These are phyloP conservation scores for Chaetomium tenue DNA, from an alignment of 495 filamentous ascomycete genomes.

Conservation along the genomic window DNA sequence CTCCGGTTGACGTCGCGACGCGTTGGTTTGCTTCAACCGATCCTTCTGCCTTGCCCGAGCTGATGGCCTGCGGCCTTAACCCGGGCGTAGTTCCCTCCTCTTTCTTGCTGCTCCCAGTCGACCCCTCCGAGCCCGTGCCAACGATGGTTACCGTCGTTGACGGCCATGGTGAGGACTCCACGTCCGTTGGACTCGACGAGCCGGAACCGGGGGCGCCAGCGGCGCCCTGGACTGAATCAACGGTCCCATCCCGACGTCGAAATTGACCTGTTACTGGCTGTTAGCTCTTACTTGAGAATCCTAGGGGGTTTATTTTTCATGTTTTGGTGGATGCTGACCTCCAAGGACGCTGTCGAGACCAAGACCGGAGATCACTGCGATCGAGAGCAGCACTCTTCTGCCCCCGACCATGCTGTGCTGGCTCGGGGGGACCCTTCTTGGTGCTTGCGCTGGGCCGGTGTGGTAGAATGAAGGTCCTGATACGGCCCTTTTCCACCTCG, in stretches of 20 bases:
- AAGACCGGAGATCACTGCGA: slow-evolving; percentile 33
- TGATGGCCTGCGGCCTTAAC: neutral
- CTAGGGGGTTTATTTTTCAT: neutral
- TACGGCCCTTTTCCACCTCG: slow-evolving; percentile 18
- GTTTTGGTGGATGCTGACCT: slow-evolving; percentile 26
- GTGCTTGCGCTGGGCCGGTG: slow-evolving; percentile 14
- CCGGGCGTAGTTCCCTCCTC: neutral
- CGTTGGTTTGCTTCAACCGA: slow-evolving; percentile 2
- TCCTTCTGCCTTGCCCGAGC: neutral
- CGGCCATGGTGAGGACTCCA: neutral
- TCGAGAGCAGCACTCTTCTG: slow-evolving; percentile 32
- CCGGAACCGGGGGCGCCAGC: slow-evolving; percentile 5
- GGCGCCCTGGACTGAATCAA: slow-evolving; percentile 10
- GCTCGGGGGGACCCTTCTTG: slow-evolving; percentile 10
- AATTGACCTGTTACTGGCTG: slow-evolving; percentile 10
- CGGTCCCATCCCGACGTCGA: slow-evolving; percentile 17
- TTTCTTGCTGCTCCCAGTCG: neutral
- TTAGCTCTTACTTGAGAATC: slow-evolving; percentile 1
- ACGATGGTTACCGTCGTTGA: slow-evolving; percentile 4
- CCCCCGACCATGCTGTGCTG: slow-evolving; percentile 33
- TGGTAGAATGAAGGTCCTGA: slow-evolving; percentile 8
- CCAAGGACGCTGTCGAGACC: slow-evolving; percentile 30
- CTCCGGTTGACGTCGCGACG: slow-evolving; percentile 11
- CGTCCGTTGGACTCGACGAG: slow-evolving; percentile 1
- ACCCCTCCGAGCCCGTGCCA: neutral